These are phyloP conservation scores for Candida loeiensis DNA, from an alignment of 805 yeast species.

Conservation along the genomic window DNA sequence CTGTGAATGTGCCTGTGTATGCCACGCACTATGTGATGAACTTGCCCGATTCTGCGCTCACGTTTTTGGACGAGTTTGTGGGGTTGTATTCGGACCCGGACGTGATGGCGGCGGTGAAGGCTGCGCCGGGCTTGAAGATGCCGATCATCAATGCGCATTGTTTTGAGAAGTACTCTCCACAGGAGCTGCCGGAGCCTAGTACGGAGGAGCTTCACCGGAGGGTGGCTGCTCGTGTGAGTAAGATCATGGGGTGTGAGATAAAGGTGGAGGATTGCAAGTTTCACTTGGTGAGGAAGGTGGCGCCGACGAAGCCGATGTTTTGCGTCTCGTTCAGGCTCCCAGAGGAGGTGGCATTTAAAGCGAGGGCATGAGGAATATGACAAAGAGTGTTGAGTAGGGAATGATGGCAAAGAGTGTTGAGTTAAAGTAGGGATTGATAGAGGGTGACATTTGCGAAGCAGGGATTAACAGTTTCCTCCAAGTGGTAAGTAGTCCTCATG, in stretches of 20 bases:
- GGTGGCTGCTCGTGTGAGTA: constrained; percentile 50
- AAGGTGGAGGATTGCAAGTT: constrained; percentile 51
- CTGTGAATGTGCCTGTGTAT: constrained; percentile 47
- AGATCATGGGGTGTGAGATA: constrained; percentile 44
- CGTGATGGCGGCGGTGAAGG: constrained; percentile 30
- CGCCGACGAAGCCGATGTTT: constrained; percentile 96
- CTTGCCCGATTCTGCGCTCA: constrained; percentile 87
- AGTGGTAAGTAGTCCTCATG: too few relatives aligned
- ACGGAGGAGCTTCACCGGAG: constrained; percentile 65
- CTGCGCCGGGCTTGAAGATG: constrained; percentile 48
- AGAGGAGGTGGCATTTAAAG: constrained; percentile 53
- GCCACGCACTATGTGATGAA: constrained; percentile 87
- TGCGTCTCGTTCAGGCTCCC: constrained; percentile 80
- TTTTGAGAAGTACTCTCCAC: constrained; percentile 82
- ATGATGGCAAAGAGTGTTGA: too few relatives aligned
- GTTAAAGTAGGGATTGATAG: too few relatives aligned
- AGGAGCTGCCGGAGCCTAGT: constrained; percentile 62
- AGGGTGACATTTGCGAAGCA: too few relatives aligned
- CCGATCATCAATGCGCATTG: constrained; percentile 88
- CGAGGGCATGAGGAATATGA: not conserved
- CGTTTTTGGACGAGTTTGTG: constrained; percentile 70
- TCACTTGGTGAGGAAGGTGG: constrained; percentile 88
- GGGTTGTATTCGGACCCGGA: constrained; percentile 60
- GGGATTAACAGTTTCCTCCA: too few relatives aligned
- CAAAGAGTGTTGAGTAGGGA: not conserved